phyloP scores from a whole-genome alignment of 495 filamentous ascomycete genomes.

The Sporormia fimetaria region DNA sequence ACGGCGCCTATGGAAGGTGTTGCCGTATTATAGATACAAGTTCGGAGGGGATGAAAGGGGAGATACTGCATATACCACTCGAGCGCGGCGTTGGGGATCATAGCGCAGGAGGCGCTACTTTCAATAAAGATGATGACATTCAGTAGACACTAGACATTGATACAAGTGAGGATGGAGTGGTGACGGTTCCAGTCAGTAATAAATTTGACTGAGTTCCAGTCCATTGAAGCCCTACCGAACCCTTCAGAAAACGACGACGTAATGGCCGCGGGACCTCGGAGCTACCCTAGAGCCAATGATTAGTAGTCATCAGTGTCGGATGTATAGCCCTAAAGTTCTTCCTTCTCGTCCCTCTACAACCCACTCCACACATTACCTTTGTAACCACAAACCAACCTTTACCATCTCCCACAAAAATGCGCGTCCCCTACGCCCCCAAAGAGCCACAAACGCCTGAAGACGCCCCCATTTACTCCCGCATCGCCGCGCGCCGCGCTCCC shows the following conservation, averaged over 20 bases:
- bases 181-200: too few relatives aligned
- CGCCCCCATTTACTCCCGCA: slow-evolving; percentile 29
- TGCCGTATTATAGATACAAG: slow-evolving; percentile 13
- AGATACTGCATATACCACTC: too few relatives aligned
- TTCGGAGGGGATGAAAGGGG: not conserved
- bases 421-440: slow-evolving; percentile 32
- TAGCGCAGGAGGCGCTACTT: too few relatives aligned
- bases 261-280: too few relatives aligned
- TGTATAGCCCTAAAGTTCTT: not conserved
- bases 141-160: too few relatives aligned
- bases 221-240: too few relatives aligned
- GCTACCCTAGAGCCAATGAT: too few relatives aligned
- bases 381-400: slow-evolving; percentile 1
- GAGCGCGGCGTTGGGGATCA: too few relatives aligned
- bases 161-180: too few relatives aligned
- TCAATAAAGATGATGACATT: too few relatives aligned
- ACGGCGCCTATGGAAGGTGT: slow-evolving; percentile 19
- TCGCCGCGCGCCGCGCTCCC: slow-evolving; percentile 29
- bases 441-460: slow-evolving; percentile 17
- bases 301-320: not conserved
- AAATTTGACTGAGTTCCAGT: too few relatives aligned
- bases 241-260: too few relatives aligned
- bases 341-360: not conserved
- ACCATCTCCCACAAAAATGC: slow-evolving; percentile 23
- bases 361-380: not conserved